These are phyloP conservation scores for Barbarea vulgaris DNA, from an alignment of 345 rosid species.

Conservation along the genomic window DNA sequence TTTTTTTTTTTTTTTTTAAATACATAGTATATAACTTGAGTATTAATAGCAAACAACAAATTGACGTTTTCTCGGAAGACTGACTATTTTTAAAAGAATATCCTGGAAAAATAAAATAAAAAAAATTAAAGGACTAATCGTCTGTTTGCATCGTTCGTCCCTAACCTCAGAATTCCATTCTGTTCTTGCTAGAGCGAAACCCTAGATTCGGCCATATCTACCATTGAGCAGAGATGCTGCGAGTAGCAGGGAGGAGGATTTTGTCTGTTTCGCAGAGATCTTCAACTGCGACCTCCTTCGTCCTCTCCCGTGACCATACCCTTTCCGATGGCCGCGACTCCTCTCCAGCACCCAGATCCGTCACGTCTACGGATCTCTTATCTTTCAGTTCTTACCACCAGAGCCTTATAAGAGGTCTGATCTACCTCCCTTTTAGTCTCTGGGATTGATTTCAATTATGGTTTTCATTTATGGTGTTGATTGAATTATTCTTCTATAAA, in stretches of 20 bases:
- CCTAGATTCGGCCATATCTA: slow-evolving; percentile 30
- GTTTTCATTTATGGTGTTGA: slow-evolving; percentile 1
- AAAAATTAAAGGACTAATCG: not conserved
- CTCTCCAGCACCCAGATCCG: slow-evolving; percentile 44
- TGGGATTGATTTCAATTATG: not conserved
- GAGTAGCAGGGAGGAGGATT: slow-evolving; percentile 76
- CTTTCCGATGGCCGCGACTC: slow-evolving; percentile 31
- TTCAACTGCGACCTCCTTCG: slow-evolving; percentile 46
- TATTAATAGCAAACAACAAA: slow-evolving; percentile 5
- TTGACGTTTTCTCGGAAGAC: slow-evolving; percentile 25
- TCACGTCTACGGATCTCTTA: slow-evolving; percentile 29
- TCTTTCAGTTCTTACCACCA: slow-evolving; percentile 40
- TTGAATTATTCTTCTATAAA: not conserved
- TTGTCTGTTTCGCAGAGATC: slow-evolving; percentile 54
- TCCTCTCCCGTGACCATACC: slow-evolving; percentile 42
- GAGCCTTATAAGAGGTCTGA: slow-evolving; percentile 57
- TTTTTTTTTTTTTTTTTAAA: too few relatives aligned
- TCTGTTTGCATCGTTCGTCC: not conserved
- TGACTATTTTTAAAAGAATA: slow-evolving; percentile 9
- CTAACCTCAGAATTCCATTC: slow-evolving; percentile 18
- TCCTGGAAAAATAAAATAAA: not conserved
- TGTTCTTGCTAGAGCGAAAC: slow-evolving; percentile 26
- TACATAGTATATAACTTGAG: not conserved
- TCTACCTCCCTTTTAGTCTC: not conserved
- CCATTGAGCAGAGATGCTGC: slow-evolving; percentile 55